A percentile compares a stretch with the other conserved stretches of the same genome.
These are phyloP conservation scores for Benincasa hispida DNA, from an alignment of 306 rosid species.

Conservation along the genomic window DNA sequence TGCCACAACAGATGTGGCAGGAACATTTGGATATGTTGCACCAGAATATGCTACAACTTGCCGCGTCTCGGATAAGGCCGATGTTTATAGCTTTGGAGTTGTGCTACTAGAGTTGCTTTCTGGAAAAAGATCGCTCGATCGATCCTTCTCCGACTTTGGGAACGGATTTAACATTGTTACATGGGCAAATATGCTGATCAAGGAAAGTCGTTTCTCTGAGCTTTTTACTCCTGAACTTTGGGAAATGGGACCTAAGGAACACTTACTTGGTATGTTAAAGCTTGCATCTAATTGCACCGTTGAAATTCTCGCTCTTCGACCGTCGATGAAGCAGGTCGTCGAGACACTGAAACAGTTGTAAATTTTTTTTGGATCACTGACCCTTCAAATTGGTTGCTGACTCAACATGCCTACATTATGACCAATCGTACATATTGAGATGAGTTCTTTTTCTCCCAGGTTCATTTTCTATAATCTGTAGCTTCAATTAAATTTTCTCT, in stretches of 20 bases:
- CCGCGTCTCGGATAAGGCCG: conserved; percentile 57
- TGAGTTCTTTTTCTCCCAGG: neutral
- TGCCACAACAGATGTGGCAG: conserved; percentile 65
- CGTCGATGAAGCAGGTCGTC: conserved; percentile 12
- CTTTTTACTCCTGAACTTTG: conserved; percentile 4
- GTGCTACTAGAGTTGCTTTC: conserved; percentile 54
- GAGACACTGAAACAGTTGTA: conserved; percentile 9
- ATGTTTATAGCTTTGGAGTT: conserved; percentile 65
- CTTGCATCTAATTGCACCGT: conserved; percentile 5
- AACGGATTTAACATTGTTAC: conserved; percentile 64
- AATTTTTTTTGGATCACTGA: neutral
- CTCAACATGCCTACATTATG: neutral
- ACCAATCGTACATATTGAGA: neutral
- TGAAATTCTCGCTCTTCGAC: conserved; percentile 5
- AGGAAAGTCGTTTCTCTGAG: conserved; percentile 3
- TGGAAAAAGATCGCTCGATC: conserved; percentile 55
- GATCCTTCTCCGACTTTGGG: conserved; percentile 47
- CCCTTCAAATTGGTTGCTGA: neutral
- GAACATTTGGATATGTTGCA: conserved; percentile 71
- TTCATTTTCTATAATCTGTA: neutral
- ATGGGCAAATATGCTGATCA: conserved; percentile 31
- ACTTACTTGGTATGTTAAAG: conserved; percentile 5
- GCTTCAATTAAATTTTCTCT: neutral
- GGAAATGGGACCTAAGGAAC: conserved; percentile 6
- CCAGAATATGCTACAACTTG: conserved; percentile 72